A percentile compares a stretch with the other conserved stretches of the same genome.
phyloP scores from a whole-genome alignment of 176 grass and related monocot genomes.

The Dactylis glomerata region DNA sequence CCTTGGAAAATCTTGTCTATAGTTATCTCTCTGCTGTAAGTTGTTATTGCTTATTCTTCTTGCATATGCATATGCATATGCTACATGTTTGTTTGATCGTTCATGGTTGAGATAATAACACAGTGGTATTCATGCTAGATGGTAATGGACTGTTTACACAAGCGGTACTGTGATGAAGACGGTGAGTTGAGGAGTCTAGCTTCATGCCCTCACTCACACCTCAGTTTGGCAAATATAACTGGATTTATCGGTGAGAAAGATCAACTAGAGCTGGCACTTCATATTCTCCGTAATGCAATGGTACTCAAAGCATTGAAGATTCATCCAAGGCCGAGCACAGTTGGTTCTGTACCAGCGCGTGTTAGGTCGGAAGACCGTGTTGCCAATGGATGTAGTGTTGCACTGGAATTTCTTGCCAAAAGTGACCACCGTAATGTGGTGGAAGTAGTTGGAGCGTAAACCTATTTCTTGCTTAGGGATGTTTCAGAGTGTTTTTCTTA shows the following conservation, averaged over 20 bases:
- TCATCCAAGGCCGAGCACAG: neutral
- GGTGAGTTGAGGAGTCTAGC: neutral
- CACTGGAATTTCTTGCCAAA: neutral
- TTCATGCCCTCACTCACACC: neutral
- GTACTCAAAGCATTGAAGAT: neutral
- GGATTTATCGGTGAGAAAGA: constrained; percentile 5
- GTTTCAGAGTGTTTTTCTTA: neutral
- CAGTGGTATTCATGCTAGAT: neutral
- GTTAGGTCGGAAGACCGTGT: neutral
- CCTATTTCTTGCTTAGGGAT: neutral
- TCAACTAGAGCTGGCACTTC: constrained; percentile 16
- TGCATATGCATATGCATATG: neutral
- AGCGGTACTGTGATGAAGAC: neutral
- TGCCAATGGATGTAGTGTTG: neutral
- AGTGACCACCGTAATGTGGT: neutral
- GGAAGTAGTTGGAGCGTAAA: neutral
- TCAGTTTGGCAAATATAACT: neutral
- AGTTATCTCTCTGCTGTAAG: neutral
- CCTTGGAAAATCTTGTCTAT: neutral
- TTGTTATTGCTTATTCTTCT: neutral
- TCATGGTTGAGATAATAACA: neutral
- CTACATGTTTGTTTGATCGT: neutral
- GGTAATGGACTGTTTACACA: neutral
- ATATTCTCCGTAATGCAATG: neutral
- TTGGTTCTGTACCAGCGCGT: neutral